These are phyloP conservation scores for Phytophthora podocarpi DNA, from an alignment of 352 stramenopile species.

Conservation along the genomic window DNA sequence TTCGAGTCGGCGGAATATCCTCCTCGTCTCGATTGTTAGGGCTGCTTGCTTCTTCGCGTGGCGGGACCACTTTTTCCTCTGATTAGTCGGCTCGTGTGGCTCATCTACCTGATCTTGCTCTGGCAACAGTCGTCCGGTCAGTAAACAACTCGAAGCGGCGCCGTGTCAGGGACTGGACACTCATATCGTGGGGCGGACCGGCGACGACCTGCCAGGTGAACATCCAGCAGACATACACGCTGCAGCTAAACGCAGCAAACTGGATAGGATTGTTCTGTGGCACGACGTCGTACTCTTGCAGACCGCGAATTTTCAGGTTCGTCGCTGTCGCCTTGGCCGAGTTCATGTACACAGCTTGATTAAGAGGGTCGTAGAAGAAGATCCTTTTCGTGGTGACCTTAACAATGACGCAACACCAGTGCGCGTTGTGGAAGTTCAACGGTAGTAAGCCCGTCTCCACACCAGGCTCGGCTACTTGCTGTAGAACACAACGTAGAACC, in stretches of 20 bases:
- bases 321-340: neutral
- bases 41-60: too few species aligned
- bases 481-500: neutral
- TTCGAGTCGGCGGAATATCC: too few species aligned
- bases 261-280: slow-evolving; percentile 22
- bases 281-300: slow-evolving; percentile 1
- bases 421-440: slow-evolving; percentile 10
- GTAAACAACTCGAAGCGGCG: slow-evolving; percentile 23
- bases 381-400: neutral
- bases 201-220: slow-evolving; percentile 5
- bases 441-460: slow-evolving; percentile 2
- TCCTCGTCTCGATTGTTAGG: too few species aligned
- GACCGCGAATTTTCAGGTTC: neutral
- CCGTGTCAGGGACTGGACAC: neutral
- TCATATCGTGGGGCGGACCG: slow-evolving; percentile 5
- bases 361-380: slow-evolving; percentile 7
- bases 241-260: slow-evolving; percentile 23
- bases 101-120: too few species aligned
- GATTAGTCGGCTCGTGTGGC: too few species aligned
- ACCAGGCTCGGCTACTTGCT: neutral
- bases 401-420: slow-evolving; percentile 18
- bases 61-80: too few species aligned
- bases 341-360: neutral
- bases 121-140: neutral
- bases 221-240: slow-evolving; percentile 17